These are phyloP conservation scores for Tuber calosporum DNA, from an alignment of 495 filamentous ascomycete species.

Conservation along the genomic window DNA sequence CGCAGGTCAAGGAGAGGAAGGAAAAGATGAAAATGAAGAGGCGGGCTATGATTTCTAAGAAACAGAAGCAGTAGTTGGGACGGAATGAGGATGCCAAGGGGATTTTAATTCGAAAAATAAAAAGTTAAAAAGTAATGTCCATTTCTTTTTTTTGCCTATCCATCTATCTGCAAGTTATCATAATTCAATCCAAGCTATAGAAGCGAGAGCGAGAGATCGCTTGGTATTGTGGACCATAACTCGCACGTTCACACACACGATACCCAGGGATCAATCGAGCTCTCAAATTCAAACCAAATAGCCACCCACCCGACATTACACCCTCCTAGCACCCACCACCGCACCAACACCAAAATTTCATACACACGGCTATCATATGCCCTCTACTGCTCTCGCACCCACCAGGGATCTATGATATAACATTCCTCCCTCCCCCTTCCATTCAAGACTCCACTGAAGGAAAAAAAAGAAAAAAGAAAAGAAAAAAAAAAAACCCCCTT, in stretches of 20 bases:
- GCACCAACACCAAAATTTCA: background rate
- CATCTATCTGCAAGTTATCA: background rate
- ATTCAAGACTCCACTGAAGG: too few relatives aligned
- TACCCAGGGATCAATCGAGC: background rate
- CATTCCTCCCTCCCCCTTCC: background rate
- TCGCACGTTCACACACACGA: background rate
- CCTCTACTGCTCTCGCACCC: background rate
- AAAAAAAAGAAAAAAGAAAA: too few relatives aligned
- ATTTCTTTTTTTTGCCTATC: background rate
- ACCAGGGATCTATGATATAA: background rate
- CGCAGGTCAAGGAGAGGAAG: constrained; percentile 47
- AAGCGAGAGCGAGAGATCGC: background rate
- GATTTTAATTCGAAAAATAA: background rate
- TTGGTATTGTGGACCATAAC: background rate
- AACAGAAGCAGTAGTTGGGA: background rate
- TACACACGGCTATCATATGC: background rate
- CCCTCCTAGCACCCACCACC: background rate
- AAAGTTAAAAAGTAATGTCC: constrained; percentile 22
- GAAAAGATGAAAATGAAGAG: constrained; percentile 60
- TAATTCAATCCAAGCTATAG: background rate
- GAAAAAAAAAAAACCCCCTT: background rate
- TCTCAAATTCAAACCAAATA: background rate
- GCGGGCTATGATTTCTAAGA: background rate
- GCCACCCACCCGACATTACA: background rate
- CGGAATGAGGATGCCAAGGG: constrained; percentile 46